Evolutionary conservation across 1,284 basidiomycete genomes (phyloP), one percentile per base, ranked within the genome.

Genomic region (Clitocybe nebularis): DNA sequence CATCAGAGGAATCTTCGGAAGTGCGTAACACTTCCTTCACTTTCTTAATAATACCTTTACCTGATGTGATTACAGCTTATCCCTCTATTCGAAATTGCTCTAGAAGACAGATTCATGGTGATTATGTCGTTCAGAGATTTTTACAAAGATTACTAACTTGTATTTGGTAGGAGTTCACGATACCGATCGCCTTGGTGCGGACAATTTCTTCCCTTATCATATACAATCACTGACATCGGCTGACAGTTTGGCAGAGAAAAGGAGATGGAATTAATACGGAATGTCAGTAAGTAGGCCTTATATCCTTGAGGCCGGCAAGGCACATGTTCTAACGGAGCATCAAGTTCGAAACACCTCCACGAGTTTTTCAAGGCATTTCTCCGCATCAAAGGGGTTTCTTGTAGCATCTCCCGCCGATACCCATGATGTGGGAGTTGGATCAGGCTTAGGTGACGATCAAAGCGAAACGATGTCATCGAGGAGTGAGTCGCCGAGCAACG

Each of bases 211-310:
- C n/a, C n/a, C n/a, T n/a, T n/a, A n/a, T n/a, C n/a, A n/a, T n/a
- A n/a, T n/a, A n/a, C n/a, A n/a, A n/a, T n/a, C n/a, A n/a, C n/a
- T n/a, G n/a, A n/a, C n/a, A n/a, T n/a, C n/a, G n/a, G n/a, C n/a
- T n/a, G n/a, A 14, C 48, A 81, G 79, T 84, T 83, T 54, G 83
- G 83, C 5, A 71, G 83, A 40, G 81, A 84, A 38, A 81, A 74
- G 51, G 82, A 85, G 59, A 62, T 84, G 1, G 81, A 84, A 38
- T 62, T 67, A 20, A 78, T 86, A 40, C 72, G 79, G 33, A 79
- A 75, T 56, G 76, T 85, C 45, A 80, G 72, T 74, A 52, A 65
- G 69, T 70, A 46, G 11, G 28, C 8, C 16, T 16, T 7, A 11
- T 9, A 22, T 35, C 8, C 2, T 8, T 29, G 19, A 11, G 17